Evolutionary conservation across 2,329 filamentous ascomycete species (phyloP).

Genomic region (Balansia obtecta): DNA sequence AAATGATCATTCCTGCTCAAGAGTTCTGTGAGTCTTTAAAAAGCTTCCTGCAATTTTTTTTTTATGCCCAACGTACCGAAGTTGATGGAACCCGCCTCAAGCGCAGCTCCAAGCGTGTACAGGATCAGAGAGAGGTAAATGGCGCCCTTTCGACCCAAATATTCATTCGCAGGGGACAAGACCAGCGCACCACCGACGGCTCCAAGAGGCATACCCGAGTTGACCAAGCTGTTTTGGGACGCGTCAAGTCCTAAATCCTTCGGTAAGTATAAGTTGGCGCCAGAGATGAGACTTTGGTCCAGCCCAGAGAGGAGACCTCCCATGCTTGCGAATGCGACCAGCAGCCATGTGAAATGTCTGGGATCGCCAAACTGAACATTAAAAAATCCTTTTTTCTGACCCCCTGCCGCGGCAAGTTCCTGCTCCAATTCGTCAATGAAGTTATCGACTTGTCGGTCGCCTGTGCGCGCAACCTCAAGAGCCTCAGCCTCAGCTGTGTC

Average conservation of each 20-base stretch:
- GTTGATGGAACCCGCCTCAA: constrained; percentile 55
- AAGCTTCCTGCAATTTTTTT: neutral
- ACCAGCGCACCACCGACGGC: constrained; percentile 59
- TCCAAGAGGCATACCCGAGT: constrained; percentile 58
- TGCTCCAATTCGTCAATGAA: constrained; percentile 29
- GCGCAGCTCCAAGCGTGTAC: constrained; percentile 56
- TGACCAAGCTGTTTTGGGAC: constrained; percentile 51
- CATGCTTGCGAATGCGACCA: constrained; percentile 63
- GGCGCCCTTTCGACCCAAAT: constrained; percentile 51
- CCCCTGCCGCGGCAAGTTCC: constrained; percentile 22
- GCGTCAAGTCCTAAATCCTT: constrained; percentile 40
- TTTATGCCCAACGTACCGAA: constrained; percentile 30
- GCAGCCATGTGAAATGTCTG: constrained; percentile 51
- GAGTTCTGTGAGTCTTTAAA: neutral
- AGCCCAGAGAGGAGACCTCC: constrained; percentile 60
- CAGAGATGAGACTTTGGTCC: constrained; percentile 61
- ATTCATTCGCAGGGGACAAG: constrained; percentile 55
- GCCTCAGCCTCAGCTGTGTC: constrained; percentile 22
- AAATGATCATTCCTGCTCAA: constrained; percentile 48
- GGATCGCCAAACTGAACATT: constrained; percentile 49
- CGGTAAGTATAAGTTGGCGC: constrained; percentile 56
- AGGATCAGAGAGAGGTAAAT: constrained; percentile 58
- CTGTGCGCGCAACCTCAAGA: constrained; percentile 23
- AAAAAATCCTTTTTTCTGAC: constrained; percentile 29
- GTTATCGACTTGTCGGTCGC: constrained; percentile 22